Conservation (phyloP, 768 basidiomycete genomes). For the Pholiota microspora region DNA sequence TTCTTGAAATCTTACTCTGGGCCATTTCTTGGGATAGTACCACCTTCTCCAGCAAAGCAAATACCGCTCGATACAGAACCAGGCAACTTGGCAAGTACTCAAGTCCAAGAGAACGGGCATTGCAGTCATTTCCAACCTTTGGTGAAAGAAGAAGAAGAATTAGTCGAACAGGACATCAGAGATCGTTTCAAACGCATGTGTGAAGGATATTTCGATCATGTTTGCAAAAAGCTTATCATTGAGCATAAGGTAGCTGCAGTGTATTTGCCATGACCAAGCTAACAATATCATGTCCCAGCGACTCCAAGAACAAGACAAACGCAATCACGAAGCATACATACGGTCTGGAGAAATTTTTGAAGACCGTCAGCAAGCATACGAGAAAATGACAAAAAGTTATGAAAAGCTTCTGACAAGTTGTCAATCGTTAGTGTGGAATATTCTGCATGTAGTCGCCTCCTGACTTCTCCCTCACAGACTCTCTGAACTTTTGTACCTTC, state of each 20-base stretch:
- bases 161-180: constrained; percentile 83
- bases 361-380: constrained; percentile 97
- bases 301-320: constrained; percentile 93
- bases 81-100: constrained; percentile 47
- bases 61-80: constrained; percentile 52
- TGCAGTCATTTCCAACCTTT: constrained; percentile 38
- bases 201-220: constrained; percentile 88
- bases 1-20: constrained; percentile 93
- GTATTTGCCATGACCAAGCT: background rate
- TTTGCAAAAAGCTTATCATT: constrained; percentile 87
- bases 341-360: constrained; percentile 99
- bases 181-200: constrained; percentile 92
- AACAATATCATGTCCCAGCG: constrained; percentile 46
- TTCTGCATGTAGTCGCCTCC: background rate
- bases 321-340: constrained; percentile 99
- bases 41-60: constrained; percentile 55
- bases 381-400: constrained; percentile 96
- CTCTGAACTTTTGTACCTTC: constrained; percentile 85
- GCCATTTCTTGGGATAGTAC: constrained; percentile 80
- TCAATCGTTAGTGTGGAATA: constrained; percentile 62
- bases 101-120: constrained; percentile 25
- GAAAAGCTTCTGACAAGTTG: constrained; percentile 89
- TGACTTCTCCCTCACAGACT: constrained; percentile 46
- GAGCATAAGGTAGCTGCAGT: constrained; percentile 74
- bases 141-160: constrained; percentile 58